phyloP scores from a whole-genome alignment of 495 filamentous ascomycete genomes.

The Penicillium steckii region DNA sequence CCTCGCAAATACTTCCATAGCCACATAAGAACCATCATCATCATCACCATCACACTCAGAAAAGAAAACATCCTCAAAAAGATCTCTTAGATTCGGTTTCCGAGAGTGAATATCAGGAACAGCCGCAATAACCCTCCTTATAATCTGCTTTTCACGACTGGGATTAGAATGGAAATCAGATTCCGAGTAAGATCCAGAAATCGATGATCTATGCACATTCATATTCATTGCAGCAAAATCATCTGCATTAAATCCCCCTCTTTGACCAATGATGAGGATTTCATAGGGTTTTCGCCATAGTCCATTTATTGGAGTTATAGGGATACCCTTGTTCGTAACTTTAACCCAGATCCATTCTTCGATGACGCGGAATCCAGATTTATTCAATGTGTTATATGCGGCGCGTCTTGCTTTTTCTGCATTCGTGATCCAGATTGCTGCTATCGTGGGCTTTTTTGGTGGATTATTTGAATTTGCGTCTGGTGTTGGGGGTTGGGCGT shows the following conservation, averaged over 20 bases:
- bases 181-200: conserved; percentile 19
- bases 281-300: conserved; percentile 86
- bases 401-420: conserved; percentile 56
- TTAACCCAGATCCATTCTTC: conserved; percentile 97
- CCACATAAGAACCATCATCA: conserved; percentile 49
- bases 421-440: conserved; percentile 89
- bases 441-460: conserved; percentile 27
- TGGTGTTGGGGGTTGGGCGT: conserved; percentile 15
- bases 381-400: conserved; percentile 58
- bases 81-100: conserved; percentile 70
- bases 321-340: conserved; percentile 66
- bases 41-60: background rate
- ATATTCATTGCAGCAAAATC: background rate
- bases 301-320: conserved; percentile 65
- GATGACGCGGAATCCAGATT: conserved; percentile 60
- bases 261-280: conserved; percentile 68
- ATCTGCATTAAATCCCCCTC: background rate
- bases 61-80: conserved; percentile 54
- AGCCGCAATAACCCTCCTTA: conserved; percentile 62
- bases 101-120: conserved; percentile 91
- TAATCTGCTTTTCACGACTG: background rate
- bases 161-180: background rate
- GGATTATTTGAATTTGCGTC: background rate
- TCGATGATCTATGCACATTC: background rate
- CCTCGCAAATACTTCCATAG: conserved; percentile 84